phyloP scores from a whole-genome alignment of 345 rosid species.

The Fremontodendron californicum region DNA sequence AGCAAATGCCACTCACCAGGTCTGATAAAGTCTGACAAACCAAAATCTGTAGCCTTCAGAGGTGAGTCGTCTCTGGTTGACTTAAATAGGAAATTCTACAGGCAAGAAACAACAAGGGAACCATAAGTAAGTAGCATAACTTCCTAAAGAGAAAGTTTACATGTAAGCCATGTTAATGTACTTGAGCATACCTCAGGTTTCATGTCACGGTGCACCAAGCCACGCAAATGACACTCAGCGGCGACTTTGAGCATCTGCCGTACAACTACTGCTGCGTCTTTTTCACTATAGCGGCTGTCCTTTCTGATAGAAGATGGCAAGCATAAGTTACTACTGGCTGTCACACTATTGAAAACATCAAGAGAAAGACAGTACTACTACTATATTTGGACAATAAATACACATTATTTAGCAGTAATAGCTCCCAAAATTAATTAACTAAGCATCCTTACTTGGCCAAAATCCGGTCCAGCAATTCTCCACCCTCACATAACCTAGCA shows the following conservation, averaged over 20 bases:
- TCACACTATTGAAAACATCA: not conserved
- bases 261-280: slow-evolving; percentile 84
- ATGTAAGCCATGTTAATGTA: slow-evolving; percentile 6
- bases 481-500: slow-evolving; percentile 94
- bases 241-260: slow-evolving; percentile 87
- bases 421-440: slow-evolving; percentile 15
- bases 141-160: not conserved
- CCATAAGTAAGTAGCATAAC: slow-evolving; percentile 12
- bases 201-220: slow-evolving; percentile 96
- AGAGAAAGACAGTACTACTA: not conserved
- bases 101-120: slow-evolving; percentile 16
- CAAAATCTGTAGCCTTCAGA: slow-evolving; percentile 96
- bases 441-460: slow-evolving; percentile 63
- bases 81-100: slow-evolving; percentile 91
- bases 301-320: slow-evolving; percentile 52
- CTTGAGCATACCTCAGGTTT: slow-evolving; percentile 80
- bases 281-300: slow-evolving; percentile 63
- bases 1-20: slow-evolving; percentile 56
- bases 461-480: slow-evolving; percentile 92
- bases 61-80: slow-evolving; percentile 69
- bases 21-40: slow-evolving; percentile 93
- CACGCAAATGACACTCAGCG: slow-evolving; percentile 91
- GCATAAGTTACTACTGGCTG: slow-evolving; percentile 28
- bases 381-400: not conserved
- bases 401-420: not conserved